Evolutionary conservation across 345 rosid species (phyloP).

Genomic region (Hibiscus syriacus): DNA sequence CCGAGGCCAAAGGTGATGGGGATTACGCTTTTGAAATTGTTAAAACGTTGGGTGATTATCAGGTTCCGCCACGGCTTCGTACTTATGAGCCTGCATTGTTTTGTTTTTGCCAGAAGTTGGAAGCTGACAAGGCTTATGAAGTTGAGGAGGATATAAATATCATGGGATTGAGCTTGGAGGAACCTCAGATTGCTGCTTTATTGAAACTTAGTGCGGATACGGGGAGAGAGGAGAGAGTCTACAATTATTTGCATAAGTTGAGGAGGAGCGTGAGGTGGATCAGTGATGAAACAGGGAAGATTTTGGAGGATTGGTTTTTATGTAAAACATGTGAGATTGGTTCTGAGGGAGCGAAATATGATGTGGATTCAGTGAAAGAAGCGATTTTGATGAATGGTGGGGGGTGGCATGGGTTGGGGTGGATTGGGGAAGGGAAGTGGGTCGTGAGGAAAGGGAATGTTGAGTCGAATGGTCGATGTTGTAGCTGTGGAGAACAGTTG

Average conservation of each 20-base stretch:
- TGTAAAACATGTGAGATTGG: conserved; percentile 25
- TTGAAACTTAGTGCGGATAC: too few species aligned
- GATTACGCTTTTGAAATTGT: too few species aligned
- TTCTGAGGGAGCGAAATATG: conserved; percentile 17
- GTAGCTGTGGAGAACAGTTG: conserved; percentile 52
- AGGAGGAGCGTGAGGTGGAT: conserved; percentile 60
- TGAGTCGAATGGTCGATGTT: too few species aligned
- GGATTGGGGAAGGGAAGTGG: too few species aligned
- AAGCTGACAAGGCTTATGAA: conserved; percentile 62
- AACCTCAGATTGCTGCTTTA: too few species aligned
- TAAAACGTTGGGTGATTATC: conserved; percentile 34
- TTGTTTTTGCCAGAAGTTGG: conserved; percentile 56
- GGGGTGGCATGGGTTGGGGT: conserved; percentile 92
- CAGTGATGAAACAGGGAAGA: conserved; percentile 42
- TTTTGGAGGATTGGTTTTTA: conserved; percentile 55
- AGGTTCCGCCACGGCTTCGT: conserved; percentile 54
- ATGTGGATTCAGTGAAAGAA: conserved; percentile 28
- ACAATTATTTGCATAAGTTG: too few species aligned
- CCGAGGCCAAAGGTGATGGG: conserved; percentile 65
- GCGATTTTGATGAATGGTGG: conserved; percentile 59
- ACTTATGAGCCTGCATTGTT: conserved; percentile 67
- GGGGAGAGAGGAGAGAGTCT: too few species aligned
- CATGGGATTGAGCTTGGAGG: conserved; percentile 42
- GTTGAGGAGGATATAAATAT: conserved; percentile 65
- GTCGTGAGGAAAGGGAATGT: too few species aligned